Base-by-base conservation (phyloP, 495 filamentous ascomycete genomes). In the Penicillium argentinense region DNA sequence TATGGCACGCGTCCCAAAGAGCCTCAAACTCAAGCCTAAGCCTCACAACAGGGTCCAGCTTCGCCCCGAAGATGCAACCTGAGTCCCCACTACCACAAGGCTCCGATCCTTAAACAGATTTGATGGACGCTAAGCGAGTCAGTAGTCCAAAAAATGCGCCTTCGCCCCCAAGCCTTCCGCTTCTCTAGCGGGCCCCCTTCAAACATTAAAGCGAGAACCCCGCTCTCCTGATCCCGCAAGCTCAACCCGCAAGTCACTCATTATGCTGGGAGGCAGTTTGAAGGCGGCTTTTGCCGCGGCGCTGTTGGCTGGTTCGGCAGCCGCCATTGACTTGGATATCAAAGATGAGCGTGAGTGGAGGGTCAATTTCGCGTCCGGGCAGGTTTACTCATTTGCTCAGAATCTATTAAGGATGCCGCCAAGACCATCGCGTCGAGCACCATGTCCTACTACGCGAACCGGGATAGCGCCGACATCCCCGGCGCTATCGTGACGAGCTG, bases 371-470 rank as follows among this genome's bases (percentile, higher is more conserved):
- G 29, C 12, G 3, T 5, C 29, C 29, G 14, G 29, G 8, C 29
- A 36, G 1, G 9, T 16, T 9, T 3, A 6, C 3, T 7, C 33
- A 0, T 7, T 5, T 18, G 7, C 17, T 47, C 36, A 89, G 87
- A 79, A 54, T 88, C 86, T 2, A 66, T 89, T 53, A 83, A 77
- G 49, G 51, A 70, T 44, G 75, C 81, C n/a, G 80, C 86, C 5
- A 72, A 66, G 24, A 72, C 68, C 21, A 66, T 79, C 42, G 76
- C 81, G 3, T 67, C 73, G 23, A 81, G 81, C 51, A 77, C 87
- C 70, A 85, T 87, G 74, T 69, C 71, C 33, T 78, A 80, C 57
- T 89, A 89, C 59, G 67, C 69, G 12, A 79, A 79, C 19, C 74
- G 85, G 41, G 40, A 77, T 45, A 72, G 81, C 2, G 82, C 79